Base-by-base conservation (phyloP, 2,329 filamentous ascomycete species). In the Atkinsonella texensis region DNA sequence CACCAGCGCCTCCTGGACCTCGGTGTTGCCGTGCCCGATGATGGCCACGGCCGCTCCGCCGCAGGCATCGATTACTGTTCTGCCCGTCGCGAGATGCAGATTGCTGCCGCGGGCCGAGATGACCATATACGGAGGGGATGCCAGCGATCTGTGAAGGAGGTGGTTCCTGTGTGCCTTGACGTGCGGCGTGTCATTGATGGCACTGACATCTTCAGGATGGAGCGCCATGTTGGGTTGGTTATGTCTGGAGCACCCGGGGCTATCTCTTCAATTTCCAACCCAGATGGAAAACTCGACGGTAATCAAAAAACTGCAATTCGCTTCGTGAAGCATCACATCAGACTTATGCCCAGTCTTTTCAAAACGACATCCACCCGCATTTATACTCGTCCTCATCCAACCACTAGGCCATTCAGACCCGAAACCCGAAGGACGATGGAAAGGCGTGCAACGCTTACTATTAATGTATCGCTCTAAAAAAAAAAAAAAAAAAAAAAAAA, bases 1-100 rank as follows among this genome's bases (percentile, higher is more conserved):
- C 17, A 68, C 66, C 32, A 85, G 72, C 1, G 80, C 81, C 17
- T 73, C 65, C 31, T 69, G 70, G 23, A 87, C 75, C 51, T 77
- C 69, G 50, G 72, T 57, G 52, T 82, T 73, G 38, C 74, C 75
- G 59, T 84, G 80, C 13, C 83, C 83, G 9, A 87, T 62, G 61
- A 79, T 81, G 10, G 79, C 73, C 6, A 87, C 84, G 8, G 80
- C 81, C 5, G 53, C 28, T 32, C 49, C 49, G 17, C 49, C 42
- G 3, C 49, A 50, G 15, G 49, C 49, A 32, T 50, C 49, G 12
- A 50, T 48, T 3, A 44, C 23, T 4, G 17, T 44, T 23, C 23
- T 9, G 10, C 18, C 42, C 13, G 33, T 35, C 10, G 33, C 9
- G 33, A 48, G 32, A 20, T 48, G 46, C 18, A 48, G 20, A 31